These are phyloP conservation scores for Posidonia oceanica DNA, from an alignment of 116 monocot species.

Conservation along the genomic window DNA sequence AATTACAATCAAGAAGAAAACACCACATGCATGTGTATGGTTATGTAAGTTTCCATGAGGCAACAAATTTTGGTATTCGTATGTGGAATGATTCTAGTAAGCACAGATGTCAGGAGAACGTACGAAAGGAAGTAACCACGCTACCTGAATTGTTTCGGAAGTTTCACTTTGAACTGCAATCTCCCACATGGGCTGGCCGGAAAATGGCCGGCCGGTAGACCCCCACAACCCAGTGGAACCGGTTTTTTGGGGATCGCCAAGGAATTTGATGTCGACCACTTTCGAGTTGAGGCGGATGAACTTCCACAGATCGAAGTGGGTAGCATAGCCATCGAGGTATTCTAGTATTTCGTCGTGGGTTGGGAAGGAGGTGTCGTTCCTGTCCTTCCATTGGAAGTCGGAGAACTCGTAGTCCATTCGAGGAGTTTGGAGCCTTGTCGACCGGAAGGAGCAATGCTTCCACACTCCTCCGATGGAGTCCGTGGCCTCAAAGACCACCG, in stretches of 20 bases:
- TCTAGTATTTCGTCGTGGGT: slow-evolving; percentile 67
- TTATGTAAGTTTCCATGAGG: too few species aligned
- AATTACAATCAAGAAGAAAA: too few species aligned
- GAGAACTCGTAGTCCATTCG: slow-evolving; percentile 97
- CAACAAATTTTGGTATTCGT: too few species aligned
- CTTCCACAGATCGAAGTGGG: slow-evolving; percentile 54
- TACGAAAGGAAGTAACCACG: too few species aligned
- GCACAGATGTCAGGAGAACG: too few species aligned
- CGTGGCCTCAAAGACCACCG: slow-evolving; percentile 80
- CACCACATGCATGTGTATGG: too few species aligned
- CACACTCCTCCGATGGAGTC: slow-evolving; percentile 79
- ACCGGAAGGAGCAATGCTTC: slow-evolving; percentile 62
- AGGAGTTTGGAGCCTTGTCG: slow-evolving; percentile 81
- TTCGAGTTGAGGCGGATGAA: slow-evolving; percentile 38
- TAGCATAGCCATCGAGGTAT: slow-evolving; percentile 69
- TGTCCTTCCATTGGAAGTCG: slow-evolving; percentile 66
- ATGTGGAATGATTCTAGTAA: too few species aligned
- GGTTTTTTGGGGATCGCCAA: slow-evolving; percentile 31
- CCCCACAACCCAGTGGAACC: slow-evolving; percentile 35
- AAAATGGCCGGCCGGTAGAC: slow-evolving; percentile 15
- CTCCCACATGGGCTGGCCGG: slow-evolving; percentile 59
- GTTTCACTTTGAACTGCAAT: slow-evolving; percentile 36
- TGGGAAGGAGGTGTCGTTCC: slow-evolving; percentile 56
- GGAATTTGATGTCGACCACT: slow-evolving; percentile 53
- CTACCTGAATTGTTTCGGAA: slow-evolving; percentile 40